Evolutionary conservation across 2,329 filamentous ascomycete species (phyloP).

Genomic region (Cercospora berteroae): DNA sequence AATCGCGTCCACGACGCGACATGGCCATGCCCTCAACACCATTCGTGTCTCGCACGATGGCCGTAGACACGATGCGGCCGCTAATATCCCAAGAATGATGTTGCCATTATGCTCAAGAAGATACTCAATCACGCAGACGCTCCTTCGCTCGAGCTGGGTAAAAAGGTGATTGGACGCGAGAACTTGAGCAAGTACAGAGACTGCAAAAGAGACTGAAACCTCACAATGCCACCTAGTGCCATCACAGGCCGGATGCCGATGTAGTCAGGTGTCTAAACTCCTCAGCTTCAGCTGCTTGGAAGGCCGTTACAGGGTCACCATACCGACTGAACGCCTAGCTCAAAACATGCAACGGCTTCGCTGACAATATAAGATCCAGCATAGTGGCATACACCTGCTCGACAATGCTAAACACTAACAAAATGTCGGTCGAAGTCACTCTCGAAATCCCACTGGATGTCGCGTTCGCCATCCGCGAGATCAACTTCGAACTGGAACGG

Average conservation of each 20-base stretch:
- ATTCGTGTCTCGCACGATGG: no score
- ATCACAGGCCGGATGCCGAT: neutral
- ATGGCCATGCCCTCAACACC: no score
- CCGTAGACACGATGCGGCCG: no score
- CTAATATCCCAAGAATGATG: no score
- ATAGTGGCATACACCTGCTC: neutral
- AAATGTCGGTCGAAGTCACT: conserved; percentile 14
- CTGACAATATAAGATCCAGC: neutral
- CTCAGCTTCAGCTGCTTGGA: neutral
- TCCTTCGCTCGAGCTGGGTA: no score
- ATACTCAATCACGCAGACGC: no score
- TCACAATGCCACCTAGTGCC: no score
- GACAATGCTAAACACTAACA: neutral
- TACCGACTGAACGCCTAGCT: conserved; percentile 13
- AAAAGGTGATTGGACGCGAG: no score
- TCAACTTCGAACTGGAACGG: conserved; percentile 15
- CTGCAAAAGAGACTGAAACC: no score
- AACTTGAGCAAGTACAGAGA: no score
- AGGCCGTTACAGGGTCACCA: conserved; percentile 14
- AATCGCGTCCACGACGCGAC: no score
- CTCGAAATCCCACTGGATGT: conserved; percentile 14
- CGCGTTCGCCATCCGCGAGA: conserved; percentile 15
- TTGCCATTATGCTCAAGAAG: no score
- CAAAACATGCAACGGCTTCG: conserved; percentile 10
- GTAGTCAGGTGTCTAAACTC: neutral